Evolutionary conservation across 192 early-diverging fungal genomes (phyloP), one percentile per base, ranked within the genome.

Genomic region (Geranomyces michiganensis): DNA sequence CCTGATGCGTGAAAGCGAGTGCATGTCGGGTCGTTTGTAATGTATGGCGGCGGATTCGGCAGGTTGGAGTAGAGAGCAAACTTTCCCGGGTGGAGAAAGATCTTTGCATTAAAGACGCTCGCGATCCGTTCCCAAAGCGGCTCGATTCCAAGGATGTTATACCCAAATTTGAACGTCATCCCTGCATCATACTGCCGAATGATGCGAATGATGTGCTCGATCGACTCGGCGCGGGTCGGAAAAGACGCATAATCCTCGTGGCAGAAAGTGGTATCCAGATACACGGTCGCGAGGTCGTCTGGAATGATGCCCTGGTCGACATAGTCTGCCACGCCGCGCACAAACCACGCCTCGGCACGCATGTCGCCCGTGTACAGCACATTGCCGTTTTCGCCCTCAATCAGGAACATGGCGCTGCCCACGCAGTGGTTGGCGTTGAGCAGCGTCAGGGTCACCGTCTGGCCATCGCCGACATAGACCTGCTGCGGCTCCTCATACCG

Each of bases 221-320:
- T 45, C 6, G 65, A 68, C 6, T 68, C 56, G 21, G 76, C 79
- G 61, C 77, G 71, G n/a, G 71, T 67, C 0, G 82, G 78, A 62
- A 86, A 82, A 1, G 36, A 32, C 4, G 47, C 31, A 21, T 77
- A 80, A 4, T 55, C 72, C 27, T 47, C 63, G 36, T 78, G 70
- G 65, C 79, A 81, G 36, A 76, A 84, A 8, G 84, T 84, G 14
- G 84, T 84, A 59, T 86, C 84, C 10, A 84, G 59, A 43, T 86
- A 86, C 5, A 86, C 46, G 4, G 65, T 48, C n/a, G 29, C 41
- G 1, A 70, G 8, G 9, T 41, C 29, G 58, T 9, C 17, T 21
- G 68, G 68, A 62, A 81, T 78, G 43, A 81, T 80, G 32, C 36
- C 22, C 2, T 62, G 64, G 24, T 62, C 63, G 3, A 45, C 43